phyloP scores from a whole-genome alignment of 2,329 filamentous ascomycete species.

The Byssochlamys sp. region DNA sequence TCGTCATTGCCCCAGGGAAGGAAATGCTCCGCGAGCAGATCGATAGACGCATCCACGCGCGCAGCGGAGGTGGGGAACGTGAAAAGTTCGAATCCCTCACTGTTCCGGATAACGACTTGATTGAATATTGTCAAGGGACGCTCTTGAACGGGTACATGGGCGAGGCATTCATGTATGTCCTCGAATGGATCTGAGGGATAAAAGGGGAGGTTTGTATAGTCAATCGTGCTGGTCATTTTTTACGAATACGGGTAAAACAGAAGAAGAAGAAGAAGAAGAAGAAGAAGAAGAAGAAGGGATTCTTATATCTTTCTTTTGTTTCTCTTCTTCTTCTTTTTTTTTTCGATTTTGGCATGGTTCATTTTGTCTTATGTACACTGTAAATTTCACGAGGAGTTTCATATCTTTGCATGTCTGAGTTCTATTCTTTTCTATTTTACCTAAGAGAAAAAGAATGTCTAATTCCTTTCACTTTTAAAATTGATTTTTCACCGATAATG shows the following conservation, averaged over 20 bases:
- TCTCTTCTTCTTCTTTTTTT: neutral
- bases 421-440: neutral
- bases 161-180: constrained; percentile 23
- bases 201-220: neutral
- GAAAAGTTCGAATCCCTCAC: constrained; percentile 14
- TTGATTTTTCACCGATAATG: too few relatives aligned
- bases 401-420: neutral
- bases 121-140: constrained; percentile 22
- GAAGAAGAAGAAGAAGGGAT: too few relatives aligned
- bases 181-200: constrained; percentile 19
- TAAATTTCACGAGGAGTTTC: neutral
- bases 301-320: neutral
- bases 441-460: neutral
- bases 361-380: too few relatives aligned
- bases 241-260: too few relatives aligned
- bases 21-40: constrained; percentile 17
- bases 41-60: constrained; percentile 16
- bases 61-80: constrained; percentile 13
- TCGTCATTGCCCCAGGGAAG: constrained; percentile 18
- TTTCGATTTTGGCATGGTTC: neutral
- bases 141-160: constrained; percentile 16
- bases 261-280: too few relatives aligned
- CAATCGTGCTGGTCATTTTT: too few relatives aligned
- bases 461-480: neutral
- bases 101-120: constrained; percentile 16